These are phyloP conservation scores for Pseudonitzschia multistriata DNA, from an alignment of 108 stramenopile species.

Conservation along the genomic window DNA sequence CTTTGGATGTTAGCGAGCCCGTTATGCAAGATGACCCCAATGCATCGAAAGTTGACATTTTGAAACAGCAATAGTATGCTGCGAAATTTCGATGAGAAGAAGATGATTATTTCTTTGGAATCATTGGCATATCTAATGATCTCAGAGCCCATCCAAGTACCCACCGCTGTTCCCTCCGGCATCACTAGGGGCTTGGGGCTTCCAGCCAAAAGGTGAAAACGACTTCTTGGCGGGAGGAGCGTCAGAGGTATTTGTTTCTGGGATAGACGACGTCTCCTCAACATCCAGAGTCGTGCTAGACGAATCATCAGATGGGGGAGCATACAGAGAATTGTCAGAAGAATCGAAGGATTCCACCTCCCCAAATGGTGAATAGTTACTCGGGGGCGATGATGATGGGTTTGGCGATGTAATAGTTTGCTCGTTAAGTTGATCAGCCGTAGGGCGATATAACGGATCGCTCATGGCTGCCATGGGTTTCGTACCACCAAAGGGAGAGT, in stretches of 20 bases:
- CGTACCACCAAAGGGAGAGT: slow-evolving; percentile 5
- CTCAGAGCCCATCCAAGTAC: slow-evolving; percentile 12
- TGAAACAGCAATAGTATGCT: no score
- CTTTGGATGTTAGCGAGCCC: no score
- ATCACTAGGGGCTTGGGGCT: background rate
- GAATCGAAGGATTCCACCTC: background rate
- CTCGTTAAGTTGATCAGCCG: background rate
- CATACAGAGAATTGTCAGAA: slow-evolving; percentile 5
- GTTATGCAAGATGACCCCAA: no score
- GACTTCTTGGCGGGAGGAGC: slow-evolving; percentile 15
- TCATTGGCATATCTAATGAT: background rate
- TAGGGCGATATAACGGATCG: slow-evolving; percentile 8
- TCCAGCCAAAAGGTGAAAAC: slow-evolving; percentile 13
- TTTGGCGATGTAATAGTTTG: background rate
- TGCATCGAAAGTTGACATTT: no score
- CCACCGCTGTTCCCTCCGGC: background rate
- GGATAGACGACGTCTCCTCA: background rate
- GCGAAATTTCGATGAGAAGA: no score
- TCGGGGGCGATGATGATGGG: background rate
- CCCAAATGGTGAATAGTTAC: slow-evolving; percentile 8
- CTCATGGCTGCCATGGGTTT: slow-evolving; percentile 3
- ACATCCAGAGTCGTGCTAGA: no score
- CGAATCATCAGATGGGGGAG: slow-evolving; percentile 9
- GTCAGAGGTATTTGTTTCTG: background rate
- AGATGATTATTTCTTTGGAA: background rate